Base-by-base conservation (phyloP, 2,329 filamentous ascomycete species). In the Hymenoscyphus fructigenus region DNA sequence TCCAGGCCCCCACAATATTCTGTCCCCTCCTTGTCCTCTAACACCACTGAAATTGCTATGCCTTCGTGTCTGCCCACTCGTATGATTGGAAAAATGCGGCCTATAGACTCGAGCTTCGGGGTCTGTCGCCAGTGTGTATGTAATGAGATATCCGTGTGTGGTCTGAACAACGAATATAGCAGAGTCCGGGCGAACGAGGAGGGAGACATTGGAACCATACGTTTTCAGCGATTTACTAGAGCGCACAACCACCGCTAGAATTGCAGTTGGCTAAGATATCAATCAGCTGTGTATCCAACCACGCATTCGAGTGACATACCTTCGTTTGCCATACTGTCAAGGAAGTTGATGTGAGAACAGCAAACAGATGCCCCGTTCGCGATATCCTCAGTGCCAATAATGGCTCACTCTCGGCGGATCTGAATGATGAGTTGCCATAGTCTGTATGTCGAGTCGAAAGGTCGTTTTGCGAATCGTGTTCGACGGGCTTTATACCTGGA, bases 261-360 rank as follows among this genome's bases (percentile, higher is more conserved):
- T 87, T 28, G 93, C 93, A 62, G 92, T 93, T 59, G 95, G 95
- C 91, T 97, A 76, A 60, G 67, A 62, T 23, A 74, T 69, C 59
- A 63, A 63, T 62, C 57, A 64, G 59, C 61, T 47, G n/a, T 28
- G 34, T 57, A 26, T 41, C 23, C 20, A 6, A 20, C 61, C 28
- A 36, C 38, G 61, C 29, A 59, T 20, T 55, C 6, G 23, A 58
- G 36, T 60, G 59, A 73, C 82, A 66, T 83, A 93, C 92, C 85
- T 94, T 94, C 63, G 92, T 94, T 80, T 99, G 95, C 95, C 95
- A 99, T 70, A 99, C 84, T n/a, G 91, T 92, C 76, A 99, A 87
- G 14, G 91, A 91, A 1, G 91, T 91, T 5, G 85, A 81, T 0
- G 94, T 97, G 74, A 97, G 92, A 57, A 92, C 92, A 60, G 91